Evolutionary conservation across 257 asterid genomes (phyloP).

Genomic region (Penstemon barbatus): DNA sequence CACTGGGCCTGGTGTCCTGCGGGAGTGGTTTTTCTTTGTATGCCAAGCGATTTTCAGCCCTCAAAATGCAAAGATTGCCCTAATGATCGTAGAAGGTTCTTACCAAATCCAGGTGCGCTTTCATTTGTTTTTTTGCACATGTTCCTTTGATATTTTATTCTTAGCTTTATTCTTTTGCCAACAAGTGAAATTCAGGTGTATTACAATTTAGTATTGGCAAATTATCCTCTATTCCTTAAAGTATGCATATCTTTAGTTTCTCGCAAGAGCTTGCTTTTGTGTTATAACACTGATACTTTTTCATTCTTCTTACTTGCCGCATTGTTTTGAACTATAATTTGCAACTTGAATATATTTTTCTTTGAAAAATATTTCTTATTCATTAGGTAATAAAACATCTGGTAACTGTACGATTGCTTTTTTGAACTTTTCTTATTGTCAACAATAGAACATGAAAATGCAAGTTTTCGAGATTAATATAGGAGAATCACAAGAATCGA

Average conservation of each 20-base stretch:
- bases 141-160: slow-evolving; percentile 18
- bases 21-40: slow-evolving; percentile 96
- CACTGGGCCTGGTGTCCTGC: slow-evolving; percentile 94
- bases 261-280: not conserved
- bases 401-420: not conserved
- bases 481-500: too few relatives aligned
- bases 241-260: slow-evolving; percentile 10
- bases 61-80: slow-evolving; percentile 90
- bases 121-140: not conserved
- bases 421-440: not conserved
- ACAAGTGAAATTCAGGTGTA: too few relatives aligned
- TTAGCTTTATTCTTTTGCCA: slow-evolving; percentile 13
- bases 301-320: slow-evolving; percentile 1
- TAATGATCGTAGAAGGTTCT: slow-evolving; percentile 92
- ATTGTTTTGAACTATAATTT: not conserved
- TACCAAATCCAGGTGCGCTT: slow-evolving; percentile 86
- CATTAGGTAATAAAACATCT: not conserved
- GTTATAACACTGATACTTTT: not conserved
- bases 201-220: slow-evolving; percentile 3
- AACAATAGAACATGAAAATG: too few relatives aligned
- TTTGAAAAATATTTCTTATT: not conserved
- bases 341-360: not conserved
- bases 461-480: too few relatives aligned
- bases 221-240: not conserved
- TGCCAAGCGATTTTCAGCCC: slow-evolving; percentile 90